Conservation (phyloP, 805 yeast species). For the Teunomyces tritomae region DNA sequence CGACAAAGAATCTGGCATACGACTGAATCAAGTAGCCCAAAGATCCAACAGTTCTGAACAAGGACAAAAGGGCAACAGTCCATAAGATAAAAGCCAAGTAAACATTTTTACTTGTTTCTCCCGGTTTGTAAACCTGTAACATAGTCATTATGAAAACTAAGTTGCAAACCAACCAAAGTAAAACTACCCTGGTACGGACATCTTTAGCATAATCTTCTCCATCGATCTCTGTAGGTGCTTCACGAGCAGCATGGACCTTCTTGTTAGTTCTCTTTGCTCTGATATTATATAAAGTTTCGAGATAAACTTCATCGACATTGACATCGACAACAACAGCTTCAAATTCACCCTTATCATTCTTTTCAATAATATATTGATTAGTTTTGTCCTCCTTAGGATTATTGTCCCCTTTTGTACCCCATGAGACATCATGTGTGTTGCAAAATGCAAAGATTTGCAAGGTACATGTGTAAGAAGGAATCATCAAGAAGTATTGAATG, state of each 20-base stretch:
- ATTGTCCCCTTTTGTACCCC: conserved; percentile 98
- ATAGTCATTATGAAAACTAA: conserved; percentile 81
- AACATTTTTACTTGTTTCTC: conserved; percentile 55
- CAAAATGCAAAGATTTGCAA: conserved; percentile 95
- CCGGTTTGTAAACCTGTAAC: conserved; percentile 74
- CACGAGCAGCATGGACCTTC: conserved; percentile 38
- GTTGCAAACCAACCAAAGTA: conserved; percentile 87
- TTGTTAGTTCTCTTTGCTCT: conserved; percentile 66
- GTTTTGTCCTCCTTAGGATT: conserved; percentile 59
- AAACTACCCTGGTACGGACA: conserved; percentile 91
- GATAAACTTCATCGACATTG: conserved; percentile 81
- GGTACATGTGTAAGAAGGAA: conserved; percentile 90
- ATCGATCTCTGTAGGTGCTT: conserved; percentile 28
- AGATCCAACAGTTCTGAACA: conserved; percentile 82
- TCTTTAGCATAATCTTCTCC: conserved; percentile 91
- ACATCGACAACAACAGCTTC: conserved; percentile 81
- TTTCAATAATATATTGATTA: conserved; percentile 79
- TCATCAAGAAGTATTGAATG: conserved; percentile 79
- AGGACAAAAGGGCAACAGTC: conserved; percentile 85
- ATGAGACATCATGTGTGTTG: conserved; percentile 95
- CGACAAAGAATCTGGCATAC: conserved; percentile 36
- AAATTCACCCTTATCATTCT: conserved; percentile 72
- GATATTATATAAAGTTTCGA: conserved; percentile 68
- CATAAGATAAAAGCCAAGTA: conserved; percentile 84
- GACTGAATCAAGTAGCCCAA: conserved; percentile 56